phyloP scores from a whole-genome alignment of 2,329 filamentous ascomycete genomes.

The Cladosporium sp. region DNA sequence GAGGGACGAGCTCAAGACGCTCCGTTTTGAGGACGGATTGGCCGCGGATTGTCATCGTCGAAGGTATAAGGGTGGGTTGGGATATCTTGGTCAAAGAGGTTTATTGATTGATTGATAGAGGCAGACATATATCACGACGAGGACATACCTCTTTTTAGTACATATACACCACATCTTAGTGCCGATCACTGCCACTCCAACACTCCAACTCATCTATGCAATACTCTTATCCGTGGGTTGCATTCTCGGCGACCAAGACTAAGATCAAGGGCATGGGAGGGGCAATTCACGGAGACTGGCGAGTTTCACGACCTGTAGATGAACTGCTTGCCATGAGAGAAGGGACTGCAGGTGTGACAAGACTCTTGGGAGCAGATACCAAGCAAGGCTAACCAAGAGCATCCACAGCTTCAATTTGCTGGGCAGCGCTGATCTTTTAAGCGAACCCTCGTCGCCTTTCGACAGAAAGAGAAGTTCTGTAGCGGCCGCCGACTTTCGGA shows the following conservation, averaged over 20 bases:
- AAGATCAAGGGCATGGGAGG: background rate
- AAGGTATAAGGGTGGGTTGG: background rate
- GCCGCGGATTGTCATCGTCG: background rate
- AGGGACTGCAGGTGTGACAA: constrained; percentile 5
- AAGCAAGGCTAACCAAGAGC: constrained; percentile 2
- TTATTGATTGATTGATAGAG: background rate
- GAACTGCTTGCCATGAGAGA: background rate
- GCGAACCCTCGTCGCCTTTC: background rate
- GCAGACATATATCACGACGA: too few relatives aligned
- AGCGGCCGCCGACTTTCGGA: background rate
- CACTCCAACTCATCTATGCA: background rate
- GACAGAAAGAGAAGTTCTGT: background rate
- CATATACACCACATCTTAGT: background rate
- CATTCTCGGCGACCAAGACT: background rate
- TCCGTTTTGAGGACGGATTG: constrained; percentile 4
- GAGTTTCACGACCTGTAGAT: background rate
- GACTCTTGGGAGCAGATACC: constrained; percentile 6
- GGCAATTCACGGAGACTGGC: background rate
- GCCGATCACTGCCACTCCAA: background rate
- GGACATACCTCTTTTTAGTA: too few relatives aligned
- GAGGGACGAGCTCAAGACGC: constrained; percentile 9
- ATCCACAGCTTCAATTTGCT: background rate
- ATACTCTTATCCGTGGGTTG: background rate
- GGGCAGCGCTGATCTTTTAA: constrained; percentile 3
- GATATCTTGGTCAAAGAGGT: too few relatives aligned